Base-by-base conservation (phyloP, 2,329 filamentous ascomycete species). In the Elsinoe fawcettii region DNA sequence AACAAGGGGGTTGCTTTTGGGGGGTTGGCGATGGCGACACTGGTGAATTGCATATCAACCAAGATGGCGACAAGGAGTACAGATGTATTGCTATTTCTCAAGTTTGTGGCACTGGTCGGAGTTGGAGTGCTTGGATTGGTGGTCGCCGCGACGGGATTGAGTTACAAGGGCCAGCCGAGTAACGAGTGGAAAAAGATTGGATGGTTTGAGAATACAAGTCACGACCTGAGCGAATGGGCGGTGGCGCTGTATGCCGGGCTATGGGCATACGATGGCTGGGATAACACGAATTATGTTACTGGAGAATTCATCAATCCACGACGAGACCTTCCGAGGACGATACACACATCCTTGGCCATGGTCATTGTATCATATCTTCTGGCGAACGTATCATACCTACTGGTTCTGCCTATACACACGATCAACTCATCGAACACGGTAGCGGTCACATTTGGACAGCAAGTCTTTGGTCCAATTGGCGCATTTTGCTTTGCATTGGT, bases 211-310 rank as follows among this genome's bases (percentile, higher is more conserved):
- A 85, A 86, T 58, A 96, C 92, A 3, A 89, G 82, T 61, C 82
- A 78, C 12, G 87, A 91, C 68, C 79, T 87, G 53, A 95, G 87
- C 47, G 85, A 85, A 63, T 97, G 91, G 88, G 93, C 93, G 2
- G 87, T 99, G 47, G 93, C 93, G 0, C 74, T 99, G 47, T 99
- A 99, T 70, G 92, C 90, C 14, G 93, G 93, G 7, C 79, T 99
- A 4, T 99, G 93, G 93, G 93, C 93, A 0, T 99, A 93, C 73
- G 93, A 99, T 69, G 93, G 93, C 27, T 99, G 93, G 93, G 93
- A 99, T 69, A 99, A 99, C 71, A 95, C 92, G 61, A 99, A 96
- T 73, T 99, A 96, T 67, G 93, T 99, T 5, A 90, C 95, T 0
- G 93, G 91, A 65, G 93, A 99, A 73, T 97, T 99, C 75, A 87